Conservation (phyloP, 1,284 basidiomycete species). For the Pulveroboletus sp. region DNA sequence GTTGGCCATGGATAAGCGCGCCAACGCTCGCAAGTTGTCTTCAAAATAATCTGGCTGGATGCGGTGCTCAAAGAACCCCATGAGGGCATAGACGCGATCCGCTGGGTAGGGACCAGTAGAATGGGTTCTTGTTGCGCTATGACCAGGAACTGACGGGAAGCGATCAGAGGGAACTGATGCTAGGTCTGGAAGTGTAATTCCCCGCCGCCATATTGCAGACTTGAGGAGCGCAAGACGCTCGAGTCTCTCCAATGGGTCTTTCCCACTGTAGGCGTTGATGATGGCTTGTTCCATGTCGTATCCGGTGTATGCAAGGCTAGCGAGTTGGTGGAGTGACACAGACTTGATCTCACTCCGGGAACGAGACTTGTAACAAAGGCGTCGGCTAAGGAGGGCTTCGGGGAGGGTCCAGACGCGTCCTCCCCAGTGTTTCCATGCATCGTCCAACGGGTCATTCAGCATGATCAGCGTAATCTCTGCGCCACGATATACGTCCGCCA, state of each 20-base stretch:
- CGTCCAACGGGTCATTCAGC: too few species aligned
- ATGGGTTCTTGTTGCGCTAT: background rate
- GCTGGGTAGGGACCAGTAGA: slow-evolving; percentile 8
- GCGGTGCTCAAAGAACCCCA: slow-evolving; percentile 26
- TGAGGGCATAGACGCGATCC: slow-evolving; percentile 24
- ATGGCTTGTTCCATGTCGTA: background rate
- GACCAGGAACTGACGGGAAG: too few species aligned
- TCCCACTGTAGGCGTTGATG: background rate
- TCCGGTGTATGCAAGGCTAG: slow-evolving; percentile 13
- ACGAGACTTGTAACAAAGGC: slow-evolving; percentile 18
- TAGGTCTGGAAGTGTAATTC: background rate
- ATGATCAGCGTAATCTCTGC: slow-evolving; percentile 19
- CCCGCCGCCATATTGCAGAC: slow-evolving; percentile 21
- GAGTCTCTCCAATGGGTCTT: slow-evolving; percentile 11
- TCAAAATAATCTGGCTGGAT: slow-evolving; percentile 17
- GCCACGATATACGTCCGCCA: slow-evolving; percentile 22
- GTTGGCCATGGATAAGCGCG: slow-evolving; percentile 26
- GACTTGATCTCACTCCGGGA: background rate
- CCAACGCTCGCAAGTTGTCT: slow-evolving; percentile 19
- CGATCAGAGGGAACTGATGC: background rate
- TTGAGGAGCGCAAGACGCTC: slow-evolving; percentile 21
- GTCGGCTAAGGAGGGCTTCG: slow-evolving; percentile 20
- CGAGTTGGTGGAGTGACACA: slow-evolving; percentile 13
- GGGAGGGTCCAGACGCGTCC: slow-evolving; percentile 8
- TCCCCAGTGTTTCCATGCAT: slow-evolving; percentile 22